Conservation (phyloP, 441 rosid genomes). For the Populus hybrid region DNA sequence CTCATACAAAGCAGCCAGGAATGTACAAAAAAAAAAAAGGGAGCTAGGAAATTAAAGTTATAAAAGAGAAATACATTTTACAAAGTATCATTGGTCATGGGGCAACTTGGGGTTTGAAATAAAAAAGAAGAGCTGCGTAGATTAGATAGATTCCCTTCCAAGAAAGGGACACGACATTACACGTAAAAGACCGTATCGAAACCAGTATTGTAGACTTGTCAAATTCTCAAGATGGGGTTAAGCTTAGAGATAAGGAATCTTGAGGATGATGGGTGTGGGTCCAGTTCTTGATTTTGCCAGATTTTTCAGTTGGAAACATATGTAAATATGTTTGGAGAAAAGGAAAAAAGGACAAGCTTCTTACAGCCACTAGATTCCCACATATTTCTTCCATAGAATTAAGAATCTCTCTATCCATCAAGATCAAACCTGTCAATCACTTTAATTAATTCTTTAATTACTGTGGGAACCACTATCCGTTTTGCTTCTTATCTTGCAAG, state of each 20-base stretch:
- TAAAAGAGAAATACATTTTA: too few species aligned
- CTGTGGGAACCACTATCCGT: slow-evolving; percentile 4
- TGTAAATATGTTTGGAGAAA: not conserved
- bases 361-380: slow-evolving; percentile 57
- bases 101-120: not conserved
- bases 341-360: slow-evolving; percentile 28
- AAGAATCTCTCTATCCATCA: slow-evolving; percentile 27
- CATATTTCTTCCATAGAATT: slow-evolving; percentile 19
- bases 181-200: slow-evolving; percentile 9
- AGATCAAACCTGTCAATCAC: not conserved
- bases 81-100: not conserved
- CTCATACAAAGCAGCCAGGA: too few species aligned
- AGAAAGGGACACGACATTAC: slow-evolving; percentile 6
- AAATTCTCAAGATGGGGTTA: not conserved
- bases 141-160: slow-evolving; percentile 9
- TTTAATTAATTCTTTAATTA: not conserved
- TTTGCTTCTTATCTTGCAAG: not conserved
- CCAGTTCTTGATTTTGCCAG: slow-evolving; percentile 21
- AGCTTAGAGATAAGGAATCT: slow-evolving; percentile 42
- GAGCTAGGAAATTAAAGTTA: too few species aligned
- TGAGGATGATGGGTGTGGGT: slow-evolving; percentile 20
- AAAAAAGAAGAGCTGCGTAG: too few species aligned
- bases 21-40: too few species aligned
- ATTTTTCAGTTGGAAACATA: slow-evolving; percentile 9
- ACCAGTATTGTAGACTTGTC: not conserved